Conservation (phyloP, 306 rosid species). For the Casuarina equisetifolia region DNA sequence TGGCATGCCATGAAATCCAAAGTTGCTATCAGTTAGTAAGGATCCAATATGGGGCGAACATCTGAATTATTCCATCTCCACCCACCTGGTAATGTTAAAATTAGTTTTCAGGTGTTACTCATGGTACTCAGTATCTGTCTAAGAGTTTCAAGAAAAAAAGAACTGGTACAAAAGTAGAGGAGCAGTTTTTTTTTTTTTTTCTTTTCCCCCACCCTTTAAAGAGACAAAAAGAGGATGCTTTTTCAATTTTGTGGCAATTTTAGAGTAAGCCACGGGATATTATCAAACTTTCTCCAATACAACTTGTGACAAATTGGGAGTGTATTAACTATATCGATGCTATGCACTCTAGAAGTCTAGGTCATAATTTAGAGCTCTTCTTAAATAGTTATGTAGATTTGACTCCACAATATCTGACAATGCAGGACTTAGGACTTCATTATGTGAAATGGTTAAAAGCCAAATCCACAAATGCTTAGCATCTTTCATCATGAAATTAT, state of each 20-base stretch:
- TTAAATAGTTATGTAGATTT: neutral
- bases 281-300: neutral
- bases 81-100: no score
- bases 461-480: neutral
- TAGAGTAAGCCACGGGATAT: neutral
- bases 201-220: no score
- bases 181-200: neutral
- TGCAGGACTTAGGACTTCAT: neutral
- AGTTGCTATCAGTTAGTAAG: neutral
- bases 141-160: neutral
- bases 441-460: neutral
- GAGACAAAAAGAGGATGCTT: neutral
- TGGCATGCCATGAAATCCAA: neutral
- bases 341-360: neutral
- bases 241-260: no score
- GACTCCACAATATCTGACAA: neutral
- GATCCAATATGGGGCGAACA: no score
- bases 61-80: no score
- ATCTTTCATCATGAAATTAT: neutral
- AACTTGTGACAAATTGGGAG: neutral
- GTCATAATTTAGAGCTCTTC: neutral
- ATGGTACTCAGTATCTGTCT: no score
- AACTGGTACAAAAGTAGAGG: neutral
- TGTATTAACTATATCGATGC: neutral
- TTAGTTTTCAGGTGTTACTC: no score